Evolutionary conservation across 179 eudicot species (phyloP), one percentile per base, ranked within the genome.

Genomic region (Amaranthus tricolor): DNA sequence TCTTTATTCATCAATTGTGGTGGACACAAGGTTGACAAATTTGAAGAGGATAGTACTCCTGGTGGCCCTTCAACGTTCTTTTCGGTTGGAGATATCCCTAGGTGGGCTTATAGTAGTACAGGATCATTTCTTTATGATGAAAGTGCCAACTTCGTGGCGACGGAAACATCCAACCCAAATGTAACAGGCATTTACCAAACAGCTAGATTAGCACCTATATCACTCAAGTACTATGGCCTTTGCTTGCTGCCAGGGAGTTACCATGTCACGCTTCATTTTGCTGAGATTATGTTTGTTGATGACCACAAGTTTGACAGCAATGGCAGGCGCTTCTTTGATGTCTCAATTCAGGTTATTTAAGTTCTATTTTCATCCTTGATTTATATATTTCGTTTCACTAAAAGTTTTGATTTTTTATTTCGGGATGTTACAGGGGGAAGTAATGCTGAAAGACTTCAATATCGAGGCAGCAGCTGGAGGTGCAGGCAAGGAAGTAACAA

Each of bases 1-100:
- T 84, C 96, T 43, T 75, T 95, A 72, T 89, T 83, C 55, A 83
- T 95, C 68, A 93, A 95, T 74, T 95, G 99, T 68, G 99, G 97
- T 67, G 99, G 99, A 65, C 31, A 54, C 61, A 62, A 62, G 54
- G 71, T 62, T 66, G 78, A 86, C 6, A 82, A 82, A 1, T 95
- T 90, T 19, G 90, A 85, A 68, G 91, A 81, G 59, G 94, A 95
- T 77, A 15, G 76, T 7, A 64, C 59, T 69, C 67, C 73, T 7
- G 74, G 57, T 6, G 92, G 96, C 10, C 83, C 93, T 54, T 87
- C 99, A 40, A 83, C 77, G 73, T 87, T 83, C 58, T 83, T 62
- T 73, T 43, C 83, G 12, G 75, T 83, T 24, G 74, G 73, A 7
- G 81, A 82, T 43, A 82, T 2, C 40, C 40, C 40, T 31, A 31